Conservation (phyloP, 2,329 filamentous ascomycete genomes). For the Fusarium camptoceras region DNA sequence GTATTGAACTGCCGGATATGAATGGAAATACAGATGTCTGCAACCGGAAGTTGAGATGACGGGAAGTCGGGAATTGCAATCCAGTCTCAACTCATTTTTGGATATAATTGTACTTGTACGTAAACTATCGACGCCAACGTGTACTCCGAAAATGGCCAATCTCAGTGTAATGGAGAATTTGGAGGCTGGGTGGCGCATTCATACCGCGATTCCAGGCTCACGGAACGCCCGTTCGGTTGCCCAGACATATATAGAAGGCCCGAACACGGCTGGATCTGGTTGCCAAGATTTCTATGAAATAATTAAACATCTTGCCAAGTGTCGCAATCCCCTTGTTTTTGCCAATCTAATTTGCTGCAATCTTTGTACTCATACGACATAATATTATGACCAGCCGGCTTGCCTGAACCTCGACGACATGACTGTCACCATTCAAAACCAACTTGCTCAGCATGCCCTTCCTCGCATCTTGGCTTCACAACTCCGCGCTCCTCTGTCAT, state of each 20-base stretch:
- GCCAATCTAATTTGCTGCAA: too few relatives aligned
- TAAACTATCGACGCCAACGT: too few relatives aligned
- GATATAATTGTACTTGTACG: too few relatives aligned
- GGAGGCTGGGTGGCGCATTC: not conserved
- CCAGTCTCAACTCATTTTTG: not conserved
- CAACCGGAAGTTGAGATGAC: not conserved
- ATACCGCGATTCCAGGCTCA: not conserved
- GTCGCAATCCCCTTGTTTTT: not conserved
- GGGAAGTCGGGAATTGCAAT: fast-evolving
- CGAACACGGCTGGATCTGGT: not conserved
- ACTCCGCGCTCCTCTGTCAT: not conserved
- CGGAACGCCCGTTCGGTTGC: not conserved
- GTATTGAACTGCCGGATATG: not conserved
- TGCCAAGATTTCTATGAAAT: not conserved
- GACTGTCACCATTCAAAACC: fast-evolving
- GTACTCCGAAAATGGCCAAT: too few relatives aligned
- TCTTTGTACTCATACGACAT: not conserved
- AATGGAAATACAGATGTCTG: not conserved
- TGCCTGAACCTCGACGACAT: not conserved
- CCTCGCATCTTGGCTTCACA: not conserved
- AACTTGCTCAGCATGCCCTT: not conserved
- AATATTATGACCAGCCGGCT: not conserved
- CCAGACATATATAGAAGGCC: fast-evolving
- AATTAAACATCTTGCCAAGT: not conserved
- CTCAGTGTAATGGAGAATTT: too few relatives aligned